Percentiles rank a stretch among this genome's conserved stretches.
phyloP scores from a whole-genome alignment of 208 protist genomes.

The Crithidia acanthocephali region DNA sequence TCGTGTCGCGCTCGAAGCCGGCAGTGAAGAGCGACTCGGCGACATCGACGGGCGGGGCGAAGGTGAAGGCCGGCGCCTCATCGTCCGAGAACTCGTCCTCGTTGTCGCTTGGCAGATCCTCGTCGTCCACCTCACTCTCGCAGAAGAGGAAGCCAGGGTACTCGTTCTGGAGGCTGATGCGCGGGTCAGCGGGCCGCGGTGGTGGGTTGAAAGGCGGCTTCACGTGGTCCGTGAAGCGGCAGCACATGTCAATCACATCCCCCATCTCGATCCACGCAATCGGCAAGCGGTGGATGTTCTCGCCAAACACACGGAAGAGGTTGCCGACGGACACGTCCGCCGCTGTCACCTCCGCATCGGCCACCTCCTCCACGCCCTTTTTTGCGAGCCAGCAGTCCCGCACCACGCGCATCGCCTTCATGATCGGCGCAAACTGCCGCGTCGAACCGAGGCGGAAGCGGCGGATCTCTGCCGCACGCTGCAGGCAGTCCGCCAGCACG shows the following conservation, averaged over 20 bases:
- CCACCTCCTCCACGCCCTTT: conserved; percentile 73
- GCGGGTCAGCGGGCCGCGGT: conserved; percentile 86
- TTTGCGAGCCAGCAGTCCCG: conserved; percentile 73
- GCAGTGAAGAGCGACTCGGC: conserved; percentile 90
- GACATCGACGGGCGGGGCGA: conserved; percentile 82
- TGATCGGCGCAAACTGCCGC: conserved; percentile 76
- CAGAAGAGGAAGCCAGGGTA: conserved; percentile 91
- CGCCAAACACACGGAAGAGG: conserved; percentile 79
- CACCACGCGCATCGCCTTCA: conserved; percentile 86
- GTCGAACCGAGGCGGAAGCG: conserved; percentile 83
- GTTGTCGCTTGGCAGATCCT: conserved; percentile 82
- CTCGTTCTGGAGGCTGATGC: conserved; percentile 85
- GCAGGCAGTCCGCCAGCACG: conserved; percentile 67
- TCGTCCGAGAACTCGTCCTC: conserved; percentile 92
- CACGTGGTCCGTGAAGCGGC: conserved; percentile 68
- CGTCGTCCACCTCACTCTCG: conserved; percentile 89
- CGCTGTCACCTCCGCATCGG: conserved; percentile 52
- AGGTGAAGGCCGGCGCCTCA: conserved; percentile 88
- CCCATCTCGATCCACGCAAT: conserved; percentile 94
- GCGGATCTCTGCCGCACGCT: conserved; percentile 51
- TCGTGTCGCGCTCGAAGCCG: conserved; percentile 87
- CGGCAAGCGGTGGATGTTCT: conserved; percentile 85
- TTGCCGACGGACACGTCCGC: conserved; percentile 69
- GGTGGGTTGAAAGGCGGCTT: conserved; percentile 81
- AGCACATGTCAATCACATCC: conserved; percentile 91